Evolutionary conservation across 225 moss, liverwort and hornwort species (phyloP).

Genomic region (Pseudoscleropodium purum): DNA sequence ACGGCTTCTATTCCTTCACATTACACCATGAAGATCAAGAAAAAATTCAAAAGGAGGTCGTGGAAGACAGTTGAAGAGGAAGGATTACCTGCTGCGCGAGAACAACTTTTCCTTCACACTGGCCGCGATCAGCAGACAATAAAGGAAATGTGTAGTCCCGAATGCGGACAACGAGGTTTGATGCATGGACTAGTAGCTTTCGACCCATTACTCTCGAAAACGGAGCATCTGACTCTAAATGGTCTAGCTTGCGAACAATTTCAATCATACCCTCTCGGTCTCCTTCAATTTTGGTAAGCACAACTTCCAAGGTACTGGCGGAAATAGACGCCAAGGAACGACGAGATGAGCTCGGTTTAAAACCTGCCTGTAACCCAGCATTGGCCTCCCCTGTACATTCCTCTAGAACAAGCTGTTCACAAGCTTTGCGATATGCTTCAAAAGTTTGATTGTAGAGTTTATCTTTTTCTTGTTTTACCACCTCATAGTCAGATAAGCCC

Average conservation of each 20-base stretch:
- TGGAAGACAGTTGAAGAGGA: not conserved
- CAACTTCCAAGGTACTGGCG: slow-evolving; percentile 52
- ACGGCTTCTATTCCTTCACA: not conserved
- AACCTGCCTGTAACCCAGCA: slow-evolving; percentile 66
- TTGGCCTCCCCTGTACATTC: slow-evolving; percentile 66
- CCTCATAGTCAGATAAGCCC: slow-evolving; percentile 38
- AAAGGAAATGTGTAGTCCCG: slow-evolving; percentile 77
- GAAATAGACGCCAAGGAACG: slow-evolving; percentile 68
- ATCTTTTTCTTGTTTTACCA: slow-evolving; percentile 57
- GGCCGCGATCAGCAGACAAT: slow-evolving; percentile 54
- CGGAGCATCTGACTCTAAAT: slow-evolving; percentile 63
- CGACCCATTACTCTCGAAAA: slow-evolving; percentile 76
- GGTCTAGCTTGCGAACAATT: slow-evolving; percentile 59
- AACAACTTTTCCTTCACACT: slow-evolving; percentile 72
- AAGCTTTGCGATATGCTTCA: slow-evolving; percentile 68
- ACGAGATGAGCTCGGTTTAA: slow-evolving; percentile 54
- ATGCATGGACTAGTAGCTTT: slow-evolving; percentile 53
- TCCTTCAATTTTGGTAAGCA: slow-evolving; percentile 67
- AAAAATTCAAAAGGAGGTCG: not conserved
- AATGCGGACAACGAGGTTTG: slow-evolving; percentile 55
- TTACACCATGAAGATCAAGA: not conserved
- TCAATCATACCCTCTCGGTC: slow-evolving; percentile 69
- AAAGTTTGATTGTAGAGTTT: slow-evolving; percentile 71
- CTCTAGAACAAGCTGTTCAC: slow-evolving; percentile 55
- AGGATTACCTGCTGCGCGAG: slow-evolving; percentile 68